phyloP scores from a whole-genome alignment of 1,284 basidiomycete genomes.

The Puccinia hordei region DNA sequence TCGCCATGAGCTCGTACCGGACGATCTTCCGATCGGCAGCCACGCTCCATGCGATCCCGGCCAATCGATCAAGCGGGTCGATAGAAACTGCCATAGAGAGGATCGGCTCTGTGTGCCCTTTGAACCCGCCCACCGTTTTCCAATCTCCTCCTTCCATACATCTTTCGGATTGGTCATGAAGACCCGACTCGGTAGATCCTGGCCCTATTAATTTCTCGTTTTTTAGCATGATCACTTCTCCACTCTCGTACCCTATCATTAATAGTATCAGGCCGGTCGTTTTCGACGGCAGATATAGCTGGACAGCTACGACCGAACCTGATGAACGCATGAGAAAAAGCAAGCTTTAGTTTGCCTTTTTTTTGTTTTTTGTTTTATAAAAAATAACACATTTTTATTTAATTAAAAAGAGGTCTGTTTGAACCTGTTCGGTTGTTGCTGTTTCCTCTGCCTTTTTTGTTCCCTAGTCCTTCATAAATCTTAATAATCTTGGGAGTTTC shows the following conservation, averaged over 20 bases:
- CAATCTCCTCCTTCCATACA: not conserved
- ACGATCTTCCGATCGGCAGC: slow-evolving; percentile 38
- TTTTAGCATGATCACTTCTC: slow-evolving; percentile 5
- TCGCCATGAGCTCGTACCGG: slow-evolving; percentile 17
- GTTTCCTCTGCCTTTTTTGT: not conserved
- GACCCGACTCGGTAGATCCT: not conserved
- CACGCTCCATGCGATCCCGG: slow-evolving; percentile 46
- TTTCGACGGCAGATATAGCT: slow-evolving; percentile 11
- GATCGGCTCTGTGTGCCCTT: slow-evolving; percentile 35
- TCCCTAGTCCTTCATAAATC: slow-evolving; percentile 32
- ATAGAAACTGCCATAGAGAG: slow-evolving; percentile 6
- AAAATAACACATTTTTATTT: too few species aligned
- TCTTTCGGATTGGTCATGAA: not conserved
- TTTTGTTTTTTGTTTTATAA: not conserved
- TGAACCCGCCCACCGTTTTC: slow-evolving; percentile 22
- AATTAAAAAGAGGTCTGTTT: not conserved
- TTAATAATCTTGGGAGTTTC: slow-evolving; percentile 22
- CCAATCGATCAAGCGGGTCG: slow-evolving; percentile 21
- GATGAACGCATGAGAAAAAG: not conserved
- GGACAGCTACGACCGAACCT: slow-evolving; percentile 36
- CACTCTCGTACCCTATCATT: slow-evolving; percentile 46
- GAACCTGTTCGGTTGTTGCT: slow-evolving; percentile 5
- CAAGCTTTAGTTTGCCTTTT: slow-evolving; percentile 9
- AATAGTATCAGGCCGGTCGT: not conserved
- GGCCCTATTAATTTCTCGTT: not conserved